A percentile compares a stretch with the other conserved stretches of the same genome.
Conservation (phyloP, 2,329 filamentous ascomycete genomes). For the Arthrobotrys conoides region DNA sequence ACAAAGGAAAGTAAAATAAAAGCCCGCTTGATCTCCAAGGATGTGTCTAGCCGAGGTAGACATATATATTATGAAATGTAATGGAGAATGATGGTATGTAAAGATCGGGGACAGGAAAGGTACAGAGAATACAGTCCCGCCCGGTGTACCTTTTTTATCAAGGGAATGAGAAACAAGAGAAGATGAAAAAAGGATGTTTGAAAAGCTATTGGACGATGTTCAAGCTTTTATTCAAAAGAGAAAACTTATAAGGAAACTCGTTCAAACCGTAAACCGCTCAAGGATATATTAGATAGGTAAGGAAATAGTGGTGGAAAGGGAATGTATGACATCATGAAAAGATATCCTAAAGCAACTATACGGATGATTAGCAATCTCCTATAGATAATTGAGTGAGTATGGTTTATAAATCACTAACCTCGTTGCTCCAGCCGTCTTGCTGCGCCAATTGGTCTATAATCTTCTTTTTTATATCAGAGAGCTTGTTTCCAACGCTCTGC, state of each 20-base stretch:
- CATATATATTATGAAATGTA: constrained; percentile 25
- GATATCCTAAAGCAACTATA: constrained; percentile 43
- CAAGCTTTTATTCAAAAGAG: constrained; percentile 44
- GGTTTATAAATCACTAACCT: constrained; percentile 41
- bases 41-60: constrained; percentile 28
- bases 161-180: constrained; percentile 10
- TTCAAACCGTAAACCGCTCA: constrained; percentile 42
- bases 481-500: constrained; percentile 60
- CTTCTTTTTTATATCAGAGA: constrained; percentile 57
- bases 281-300: constrained; percentile 32
- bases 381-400: background rate
- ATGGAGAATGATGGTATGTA: constrained; percentile 3
- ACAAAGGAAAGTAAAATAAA: constrained; percentile 21
- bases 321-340: constrained; percentile 22
- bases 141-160: constrained; percentile 19
- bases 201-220: constrained; percentile 22
- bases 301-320: constrained; percentile 17
- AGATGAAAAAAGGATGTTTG: background rate
- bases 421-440: constrained; percentile 59
- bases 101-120: constrained; percentile 11
- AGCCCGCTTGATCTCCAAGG: constrained; percentile 25
- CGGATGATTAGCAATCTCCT: constrained; percentile 41
- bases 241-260: constrained; percentile 54
- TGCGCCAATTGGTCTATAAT: constrained; percentile 56
- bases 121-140: constrained; percentile 14